These are phyloP conservation scores for Ogataea pignaliae DNA, from an alignment of 805 yeast species.

Conservation along the genomic window DNA sequence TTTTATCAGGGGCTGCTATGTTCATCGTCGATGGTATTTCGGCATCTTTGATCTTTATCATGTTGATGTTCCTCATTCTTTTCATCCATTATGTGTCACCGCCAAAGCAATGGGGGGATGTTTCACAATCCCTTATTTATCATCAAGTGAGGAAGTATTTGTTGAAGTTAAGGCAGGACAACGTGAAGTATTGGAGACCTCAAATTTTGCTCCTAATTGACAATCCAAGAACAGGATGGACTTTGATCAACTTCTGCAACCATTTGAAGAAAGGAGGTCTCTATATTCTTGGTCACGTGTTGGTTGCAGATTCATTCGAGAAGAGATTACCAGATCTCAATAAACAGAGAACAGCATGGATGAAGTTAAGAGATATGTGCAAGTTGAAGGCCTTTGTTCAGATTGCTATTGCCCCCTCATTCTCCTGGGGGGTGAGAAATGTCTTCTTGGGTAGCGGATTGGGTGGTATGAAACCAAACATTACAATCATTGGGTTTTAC, in stretches of 20 bases:
- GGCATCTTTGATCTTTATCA: conserved; percentile 69
- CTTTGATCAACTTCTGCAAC: conserved; percentile 86
- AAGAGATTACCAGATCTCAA: conserved; percentile 63
- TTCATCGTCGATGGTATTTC: conserved; percentile 89
- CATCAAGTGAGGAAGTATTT: conserved; percentile 95
- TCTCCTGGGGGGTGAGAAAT: conserved; percentile 94
- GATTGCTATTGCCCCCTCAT: conserved; percentile 77
- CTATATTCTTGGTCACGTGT: conserved; percentile 88
- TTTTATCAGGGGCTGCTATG: conserved; percentile 77
- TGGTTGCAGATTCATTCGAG: conserved; percentile 60
- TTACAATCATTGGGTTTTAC: conserved; percentile 86
- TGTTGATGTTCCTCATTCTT: conserved; percentile 61
- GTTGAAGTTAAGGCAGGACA: conserved; percentile 78
- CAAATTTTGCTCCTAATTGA: conserved; percentile 86
- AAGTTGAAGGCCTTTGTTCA: conserved; percentile 92
- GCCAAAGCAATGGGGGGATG: conserved; percentile 98
- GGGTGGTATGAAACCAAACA: conserved; percentile 98
- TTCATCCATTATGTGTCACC: conserved; percentile 88
- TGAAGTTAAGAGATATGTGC: conserved; percentile 69
- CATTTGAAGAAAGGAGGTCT: conserved; percentile 94
- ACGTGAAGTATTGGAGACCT: conserved; percentile 98
- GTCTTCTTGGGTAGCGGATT: conserved; percentile 89
- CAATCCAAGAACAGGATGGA: conserved; percentile 90
- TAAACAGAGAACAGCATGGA: conserved; percentile 78
- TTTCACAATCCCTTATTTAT: conserved; percentile 88